phyloP scores from a whole-genome alignment of 257 asterid genomes.

The Solanum peruvianum region DNA sequence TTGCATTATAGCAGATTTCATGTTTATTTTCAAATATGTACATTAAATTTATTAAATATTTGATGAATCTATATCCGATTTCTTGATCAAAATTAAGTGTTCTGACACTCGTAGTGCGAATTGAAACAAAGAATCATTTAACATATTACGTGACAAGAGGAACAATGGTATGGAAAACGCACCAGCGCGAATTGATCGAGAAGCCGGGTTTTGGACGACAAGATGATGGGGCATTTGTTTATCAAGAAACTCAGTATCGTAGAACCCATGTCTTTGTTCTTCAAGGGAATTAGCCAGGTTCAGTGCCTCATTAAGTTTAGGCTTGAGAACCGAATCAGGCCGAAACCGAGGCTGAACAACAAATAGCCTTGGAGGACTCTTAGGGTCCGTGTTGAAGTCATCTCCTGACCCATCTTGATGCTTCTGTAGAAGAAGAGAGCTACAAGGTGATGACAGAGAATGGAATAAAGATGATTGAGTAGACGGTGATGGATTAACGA shows the following conservation, averaged over 20 bases:
- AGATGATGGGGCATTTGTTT: slow-evolving; percentile 66
- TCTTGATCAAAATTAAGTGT: not conserved
- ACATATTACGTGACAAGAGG: not conserved
- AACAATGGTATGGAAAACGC: not conserved
- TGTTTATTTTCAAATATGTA: not conserved
- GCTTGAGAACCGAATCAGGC: slow-evolving; percentile 45
- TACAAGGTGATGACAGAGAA: not conserved
- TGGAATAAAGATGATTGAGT: not conserved
- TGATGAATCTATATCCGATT: not conserved
- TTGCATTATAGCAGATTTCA: not conserved
- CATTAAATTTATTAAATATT: not conserved
- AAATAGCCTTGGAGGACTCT: slow-evolving; percentile 57
- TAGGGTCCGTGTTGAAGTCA: slow-evolving; percentile 29
- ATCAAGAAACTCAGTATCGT: slow-evolving; percentile 42
- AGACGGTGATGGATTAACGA: not conserved
- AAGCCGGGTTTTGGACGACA: slow-evolving; percentile 76
- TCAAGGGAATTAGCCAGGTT: slow-evolving; percentile 86
- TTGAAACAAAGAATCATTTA: not conserved
- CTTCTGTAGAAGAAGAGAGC: slow-evolving; percentile 5
- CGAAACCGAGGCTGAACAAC: slow-evolving; percentile 88
- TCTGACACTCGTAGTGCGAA: not conserved
- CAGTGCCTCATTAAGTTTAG: slow-evolving; percentile 74
- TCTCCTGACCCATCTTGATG: slow-evolving; percentile 14
- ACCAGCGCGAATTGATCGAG: slow-evolving; percentile 62
- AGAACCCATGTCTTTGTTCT: slow-evolving; percentile 65